Percentiles rank a stretch among this genome's conserved stretches.
These are phyloP conservation scores for Ganoderma sinense DNA, from an alignment of 1,284 basidiomycete species.

Conservation along the genomic window DNA sequence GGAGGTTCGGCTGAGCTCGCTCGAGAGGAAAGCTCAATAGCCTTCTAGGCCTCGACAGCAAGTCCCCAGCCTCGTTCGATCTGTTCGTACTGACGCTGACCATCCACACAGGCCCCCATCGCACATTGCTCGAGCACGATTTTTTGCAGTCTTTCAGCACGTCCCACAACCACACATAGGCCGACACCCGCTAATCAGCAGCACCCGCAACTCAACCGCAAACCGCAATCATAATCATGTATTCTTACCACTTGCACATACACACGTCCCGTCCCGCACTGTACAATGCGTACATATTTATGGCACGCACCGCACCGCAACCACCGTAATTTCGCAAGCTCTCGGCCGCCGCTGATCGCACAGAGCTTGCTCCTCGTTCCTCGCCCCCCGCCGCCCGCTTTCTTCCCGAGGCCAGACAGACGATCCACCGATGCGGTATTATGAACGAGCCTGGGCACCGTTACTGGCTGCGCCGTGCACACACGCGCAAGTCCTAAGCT, in stretches of 20 bases:
- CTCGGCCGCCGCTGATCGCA: neutral
- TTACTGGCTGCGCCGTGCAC: neutral
- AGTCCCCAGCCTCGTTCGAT: neutral
- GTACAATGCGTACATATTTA: constrained; percentile 2
- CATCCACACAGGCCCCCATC: neutral
- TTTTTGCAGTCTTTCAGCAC: neutral
- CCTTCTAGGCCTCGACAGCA: neutral
- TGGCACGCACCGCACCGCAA: neutral
- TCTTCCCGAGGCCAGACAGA: neutral
- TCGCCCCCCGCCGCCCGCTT: neutral
- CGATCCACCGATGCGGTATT: neutral
- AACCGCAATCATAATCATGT: neutral
- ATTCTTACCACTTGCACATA: neutral
- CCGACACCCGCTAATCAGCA: too few relatives aligned
- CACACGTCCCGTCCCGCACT: neutral
- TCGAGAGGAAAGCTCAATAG: neutral
- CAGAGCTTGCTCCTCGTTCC: neutral
- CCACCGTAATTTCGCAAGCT: neutral
- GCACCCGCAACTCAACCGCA: neutral
- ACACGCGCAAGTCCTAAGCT: neutral
- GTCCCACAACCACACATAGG: too few relatives aligned
- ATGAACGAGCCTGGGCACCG: neutral
- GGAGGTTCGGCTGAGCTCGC: too few relatives aligned
- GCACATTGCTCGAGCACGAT: neutral
- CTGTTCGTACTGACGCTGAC: neutral